Base-by-base conservation (phyloP, 2,329 filamentous ascomycete genomes). In the Apiospora phragmitis region DNA sequence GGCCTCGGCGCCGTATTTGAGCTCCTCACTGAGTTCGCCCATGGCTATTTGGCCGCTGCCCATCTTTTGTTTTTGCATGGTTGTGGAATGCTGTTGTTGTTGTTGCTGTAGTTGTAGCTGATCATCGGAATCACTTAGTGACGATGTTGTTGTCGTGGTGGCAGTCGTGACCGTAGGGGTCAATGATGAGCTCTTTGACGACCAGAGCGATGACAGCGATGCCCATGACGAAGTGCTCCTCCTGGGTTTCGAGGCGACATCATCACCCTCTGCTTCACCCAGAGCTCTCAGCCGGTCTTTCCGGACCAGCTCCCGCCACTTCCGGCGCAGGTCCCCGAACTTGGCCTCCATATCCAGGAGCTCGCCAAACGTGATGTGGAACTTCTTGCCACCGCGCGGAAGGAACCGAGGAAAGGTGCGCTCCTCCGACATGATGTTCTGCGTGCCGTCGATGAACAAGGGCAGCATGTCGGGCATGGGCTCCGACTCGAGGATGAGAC, bases 361-460 rank as follows among this genome's bases (percentile, higher is more conserved):
- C 71, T 95, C 90, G 29, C 96, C 96, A 80, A 97, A 95, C 1
- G 90, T 91, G 68, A 97, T 85, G 66, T 86, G 89, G 68, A 97
- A 85, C 8, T 86, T 87, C 75, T 93, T 92, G 68, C 92, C 90
- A 14, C 90, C 82, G 3, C 95, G 89, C 1, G 96, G 96, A 18
- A 97, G 76, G 77, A 94, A 96, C 16, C 94, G 90, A 0, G 95
- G 96, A 76, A 91, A 97, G 2, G 82, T 83, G 65, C 96, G 89
- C 71, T 91, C 87, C 81, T 98, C 95, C 76, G 93, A 88, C 95
- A 98, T 98, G 75, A 97, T 86, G 71, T 92, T 83, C 79, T 98
- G 93, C 21, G 93, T 93, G 38, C 96, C 96, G 77, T 98, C 94
- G 67, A 98, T 92, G 86, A 97, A 99, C 83, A 99, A 95, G 59